Evolutionary conservation across 768 basidiomycete species (phyloP).

Genomic region (Xerocomellus amylosporus): DNA sequence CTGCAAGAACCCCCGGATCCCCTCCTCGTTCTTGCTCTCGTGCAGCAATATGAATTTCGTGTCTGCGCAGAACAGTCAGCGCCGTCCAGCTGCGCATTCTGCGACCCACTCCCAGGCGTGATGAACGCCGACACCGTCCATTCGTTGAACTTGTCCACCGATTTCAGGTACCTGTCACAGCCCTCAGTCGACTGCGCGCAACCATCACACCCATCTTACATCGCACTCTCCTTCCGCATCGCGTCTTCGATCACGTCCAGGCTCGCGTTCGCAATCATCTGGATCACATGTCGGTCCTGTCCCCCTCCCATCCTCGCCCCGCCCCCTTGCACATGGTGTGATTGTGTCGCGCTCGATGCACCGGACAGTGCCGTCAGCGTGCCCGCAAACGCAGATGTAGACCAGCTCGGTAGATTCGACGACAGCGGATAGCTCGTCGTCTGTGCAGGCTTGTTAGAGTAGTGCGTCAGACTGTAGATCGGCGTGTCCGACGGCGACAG

Average conservation of each 20-base stretch:
- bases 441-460: conserved; percentile 69
- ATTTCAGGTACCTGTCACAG: conserved; percentile 81
- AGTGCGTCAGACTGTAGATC: conserved; percentile 78
- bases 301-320: conserved; percentile 71
- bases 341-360: conserved; percentile 70
- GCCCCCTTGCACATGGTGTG: conserved; percentile 58
- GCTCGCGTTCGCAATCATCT: conserved; percentile 98
- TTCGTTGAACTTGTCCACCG: conserved; percentile 96
- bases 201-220: conserved; percentile 50
- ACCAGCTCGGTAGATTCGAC: conserved; percentile 85
- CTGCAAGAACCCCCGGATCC: conserved; percentile 86
- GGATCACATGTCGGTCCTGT: conserved; percentile 90
- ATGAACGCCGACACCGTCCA: conserved; percentile 98
- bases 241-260: conserved; percentile 94
- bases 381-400: conserved; percentile 87
- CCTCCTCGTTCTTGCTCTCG: conserved; percentile 96
- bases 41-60: conserved; percentile 94
- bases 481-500: conserved; percentile 86
- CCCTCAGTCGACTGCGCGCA: conserved; percentile 11
- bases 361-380: conserved; percentile 85
- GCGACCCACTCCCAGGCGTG: conserved; percentile 83
- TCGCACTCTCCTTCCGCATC: conserved; percentile 75
- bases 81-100: no score
- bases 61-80: conserved; percentile 47
- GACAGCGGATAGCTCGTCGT: conserved; percentile 65